phyloP scores from a whole-genome alignment of 169 alveolate species.

The Plasmodium malariae region DNA sequence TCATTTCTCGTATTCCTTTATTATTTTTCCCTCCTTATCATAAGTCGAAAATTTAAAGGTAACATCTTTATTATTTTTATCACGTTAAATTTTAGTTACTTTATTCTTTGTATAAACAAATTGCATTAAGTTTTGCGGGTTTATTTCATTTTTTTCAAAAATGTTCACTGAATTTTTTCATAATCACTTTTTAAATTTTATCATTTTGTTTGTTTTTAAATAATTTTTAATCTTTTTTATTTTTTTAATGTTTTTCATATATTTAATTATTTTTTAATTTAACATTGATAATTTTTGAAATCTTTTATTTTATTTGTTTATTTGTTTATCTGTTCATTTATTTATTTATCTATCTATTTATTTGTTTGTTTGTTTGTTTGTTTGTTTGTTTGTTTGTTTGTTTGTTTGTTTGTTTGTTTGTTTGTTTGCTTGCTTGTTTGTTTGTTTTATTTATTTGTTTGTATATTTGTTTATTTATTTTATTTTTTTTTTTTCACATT shows the following conservation, averaged over 20 bases:
- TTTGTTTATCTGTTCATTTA: no score
- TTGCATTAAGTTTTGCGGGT: background rate
- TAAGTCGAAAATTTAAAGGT: background rate
- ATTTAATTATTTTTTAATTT: background rate
- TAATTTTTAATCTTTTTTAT: background rate
- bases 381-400: background rate
- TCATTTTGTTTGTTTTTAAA: background rate
- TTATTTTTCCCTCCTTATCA: background rate
- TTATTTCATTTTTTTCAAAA: background rate
- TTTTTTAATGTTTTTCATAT: background rate
- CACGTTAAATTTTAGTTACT: background rate
- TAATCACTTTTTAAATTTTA: background rate
- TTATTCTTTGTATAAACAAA: background rate
- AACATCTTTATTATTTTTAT: background rate
- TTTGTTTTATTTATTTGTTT: background rate
- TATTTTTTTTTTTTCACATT: background rate
- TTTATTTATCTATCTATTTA: no score
- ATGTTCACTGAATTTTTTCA: no score
- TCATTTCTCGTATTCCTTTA: slow-evolving; percentile 16
- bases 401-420: background rate
- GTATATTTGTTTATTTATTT: background rate
- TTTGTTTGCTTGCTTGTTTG: no score
- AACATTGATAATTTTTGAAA: background rate
- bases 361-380: no score
- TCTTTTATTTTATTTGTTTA: background rate